Percentiles rank a stretch among this genome's conserved stretches.
These are phyloP conservation scores for Dinochytrium kinnereticum DNA, from an alignment of 371 early-diverging fungal species.

Conservation along the genomic window DNA sequence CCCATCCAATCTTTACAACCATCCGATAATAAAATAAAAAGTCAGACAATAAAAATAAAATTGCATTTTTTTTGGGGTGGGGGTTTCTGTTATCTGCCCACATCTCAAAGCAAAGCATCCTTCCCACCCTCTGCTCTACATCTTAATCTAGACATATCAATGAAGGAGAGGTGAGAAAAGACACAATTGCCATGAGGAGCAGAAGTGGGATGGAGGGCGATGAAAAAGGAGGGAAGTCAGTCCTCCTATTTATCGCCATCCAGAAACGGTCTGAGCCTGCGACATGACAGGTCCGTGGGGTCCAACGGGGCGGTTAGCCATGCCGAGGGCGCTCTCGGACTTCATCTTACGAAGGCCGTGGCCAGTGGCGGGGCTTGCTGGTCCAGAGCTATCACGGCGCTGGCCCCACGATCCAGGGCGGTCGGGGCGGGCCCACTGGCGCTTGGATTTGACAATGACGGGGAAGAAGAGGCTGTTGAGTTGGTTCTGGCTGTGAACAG, in stretches of 20 bases:
- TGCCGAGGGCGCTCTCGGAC: constrained; percentile 39
- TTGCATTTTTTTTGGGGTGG: too few species aligned
- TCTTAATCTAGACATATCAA: too few species aligned
- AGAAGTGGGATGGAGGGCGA: neutral
- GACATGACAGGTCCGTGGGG: constrained; percentile 11
- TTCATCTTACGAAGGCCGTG: constrained; percentile 50
- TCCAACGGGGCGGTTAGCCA: constrained; percentile 5
- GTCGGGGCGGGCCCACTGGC: constrained; percentile 61
- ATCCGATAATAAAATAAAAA: too few species aligned
- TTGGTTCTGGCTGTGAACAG: constrained; percentile 44
- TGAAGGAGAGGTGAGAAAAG: too few species aligned
- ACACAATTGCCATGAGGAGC: neutral
- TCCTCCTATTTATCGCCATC: constrained; percentile 10
- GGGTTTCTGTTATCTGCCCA: too few species aligned
- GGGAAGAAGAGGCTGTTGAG: constrained; percentile 56
- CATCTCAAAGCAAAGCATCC: too few species aligned
- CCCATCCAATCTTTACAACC: too few species aligned
- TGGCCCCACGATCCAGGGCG: constrained; percentile 59
- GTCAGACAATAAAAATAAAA: too few species aligned
- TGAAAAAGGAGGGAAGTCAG: too few species aligned
- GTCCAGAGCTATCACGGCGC: constrained; percentile 44
- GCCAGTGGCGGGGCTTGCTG: constrained; percentile 10
- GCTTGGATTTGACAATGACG: constrained; percentile 51
- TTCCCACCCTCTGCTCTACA: too few species aligned
- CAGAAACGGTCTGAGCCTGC: constrained; percentile 6